Conservation (phyloP, 441 rosid genomes). For the Bruguiera hainesii region DNA sequence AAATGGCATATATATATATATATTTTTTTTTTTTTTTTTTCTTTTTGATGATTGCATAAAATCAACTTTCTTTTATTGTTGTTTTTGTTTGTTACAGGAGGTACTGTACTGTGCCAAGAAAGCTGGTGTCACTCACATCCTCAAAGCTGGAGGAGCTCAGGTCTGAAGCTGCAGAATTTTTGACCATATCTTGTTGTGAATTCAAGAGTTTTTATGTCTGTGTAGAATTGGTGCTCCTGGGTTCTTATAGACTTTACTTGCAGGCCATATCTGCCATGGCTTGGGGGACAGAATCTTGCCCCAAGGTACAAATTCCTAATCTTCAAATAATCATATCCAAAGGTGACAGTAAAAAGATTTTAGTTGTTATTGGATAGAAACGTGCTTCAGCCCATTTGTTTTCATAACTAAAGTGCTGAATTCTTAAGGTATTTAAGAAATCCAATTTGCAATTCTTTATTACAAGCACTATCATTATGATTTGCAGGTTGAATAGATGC, state of each 20-base stretch:
- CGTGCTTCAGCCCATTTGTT: background rate
- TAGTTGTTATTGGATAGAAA: background rate
- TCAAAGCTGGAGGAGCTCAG: slow-evolving; percentile 98
- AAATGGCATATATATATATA: background rate
- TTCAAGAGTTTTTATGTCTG: background rate
- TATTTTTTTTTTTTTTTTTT: too few species aligned
- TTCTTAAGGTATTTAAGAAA: too few species aligned
- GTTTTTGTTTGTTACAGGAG: slow-evolving; percentile 42
- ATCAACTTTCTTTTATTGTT: background rate
- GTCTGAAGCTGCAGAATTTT: slow-evolving; percentile 32
- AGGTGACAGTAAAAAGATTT: slow-evolving; percentile 1
- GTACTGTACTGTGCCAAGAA: slow-evolving; percentile 91
- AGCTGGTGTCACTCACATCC: slow-evolving; percentile 91
- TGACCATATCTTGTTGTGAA: slow-evolving; percentile 1
- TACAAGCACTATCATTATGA: background rate
- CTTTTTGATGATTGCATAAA: too few species aligned
- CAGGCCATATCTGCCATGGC: slow-evolving; percentile 98
- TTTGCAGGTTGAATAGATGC: background rate
- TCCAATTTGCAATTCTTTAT: too few species aligned
- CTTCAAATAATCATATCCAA: background rate
- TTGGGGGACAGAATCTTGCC: slow-evolving; percentile 97
- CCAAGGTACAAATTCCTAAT: slow-evolving; percentile 56
- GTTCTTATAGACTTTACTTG: slow-evolving; percentile 11
- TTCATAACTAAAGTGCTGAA: too few species aligned
- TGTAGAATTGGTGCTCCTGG: slow-evolving; percentile 8